Base-by-base conservation (phyloP, 2,329 filamentous ascomycete species). In the Incumbomyces lentus region DNA sequence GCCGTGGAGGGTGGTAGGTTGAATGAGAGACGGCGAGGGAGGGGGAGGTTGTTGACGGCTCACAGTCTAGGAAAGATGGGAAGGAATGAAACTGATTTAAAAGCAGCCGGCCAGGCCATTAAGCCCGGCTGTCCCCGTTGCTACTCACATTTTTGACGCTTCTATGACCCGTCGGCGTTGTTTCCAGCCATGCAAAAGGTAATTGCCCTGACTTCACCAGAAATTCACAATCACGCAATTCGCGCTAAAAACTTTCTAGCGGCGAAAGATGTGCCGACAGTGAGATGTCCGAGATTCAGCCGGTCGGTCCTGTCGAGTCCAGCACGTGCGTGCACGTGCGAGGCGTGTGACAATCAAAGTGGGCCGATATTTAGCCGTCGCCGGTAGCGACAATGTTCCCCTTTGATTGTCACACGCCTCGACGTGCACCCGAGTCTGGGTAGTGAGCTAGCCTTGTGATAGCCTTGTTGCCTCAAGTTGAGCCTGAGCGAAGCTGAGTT, bases 211-310 rank as follows among this genome's bases (percentile, higher is more conserved):
- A 45, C 42, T 17, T 45, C 22, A 44, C 30, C 40, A 33, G 11
- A 36, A 44, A 37, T 45, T 45, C 33, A 38, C 22, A 22, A 45
- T 45, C 42, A 45, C 42, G 42, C 42, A 45, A 45, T 45, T 45
- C 16, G 18, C 33, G 26, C 33, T 37, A 37, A 45, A 31, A 45
- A 14, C 3, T 36, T n/a, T 26, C 22, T 26, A 8, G 22, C 22
- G 22, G 22, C 22, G 22, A 26, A 26, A 26, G 22, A 26, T 26
- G 22, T 26, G 22, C 22, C 22, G 22, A 26, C 8, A 8, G 5
- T 5, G 8, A 8, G 5, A 10, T 14, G 40, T n/a, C n/a, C 40
- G 26, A 26, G 30, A 35, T 44, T 35, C 31, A 35, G 40, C 40
- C 31, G 22, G 22, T 26, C 8, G 5, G 22, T 4, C 22, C 22